Conservation (phyloP, 495 filamentous ascomycete genomes). For the Hamigera avellanea region DNA sequence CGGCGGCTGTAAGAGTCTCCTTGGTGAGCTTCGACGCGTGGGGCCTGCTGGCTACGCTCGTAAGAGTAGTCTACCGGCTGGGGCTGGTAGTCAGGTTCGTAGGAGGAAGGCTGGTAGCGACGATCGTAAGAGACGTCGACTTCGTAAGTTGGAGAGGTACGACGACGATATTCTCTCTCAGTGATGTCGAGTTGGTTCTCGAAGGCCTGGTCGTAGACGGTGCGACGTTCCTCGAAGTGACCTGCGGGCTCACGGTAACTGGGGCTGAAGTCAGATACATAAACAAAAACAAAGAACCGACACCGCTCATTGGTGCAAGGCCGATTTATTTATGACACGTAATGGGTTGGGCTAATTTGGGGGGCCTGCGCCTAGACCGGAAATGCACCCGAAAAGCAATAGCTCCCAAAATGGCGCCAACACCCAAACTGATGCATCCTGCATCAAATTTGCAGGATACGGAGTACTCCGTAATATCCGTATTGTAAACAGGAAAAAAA, state of each 20-base stretch:
- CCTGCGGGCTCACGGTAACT: conserved; percentile 43
- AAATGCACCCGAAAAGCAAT: background rate
- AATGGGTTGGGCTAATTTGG: background rate
- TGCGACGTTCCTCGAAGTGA: conserved; percentile 41
- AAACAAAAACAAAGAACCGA: conserved; percentile 8
- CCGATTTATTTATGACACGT: background rate
- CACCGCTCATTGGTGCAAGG: background rate
- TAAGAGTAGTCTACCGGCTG: conserved; percentile 16
- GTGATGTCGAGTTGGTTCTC: conserved; percentile 63
- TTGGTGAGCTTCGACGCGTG: conserved; percentile 3
- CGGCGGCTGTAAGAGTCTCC: conserved; percentile 18
- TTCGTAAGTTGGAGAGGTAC: conserved; percentile 58
- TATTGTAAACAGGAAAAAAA: background rate
- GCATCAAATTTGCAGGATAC: too few species aligned
- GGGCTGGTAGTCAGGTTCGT: conserved; percentile 16
- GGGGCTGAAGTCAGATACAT: conserved; percentile 13
- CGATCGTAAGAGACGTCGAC: conserved; percentile 47
- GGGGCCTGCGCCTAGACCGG: background rate
- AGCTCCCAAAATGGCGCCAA: background rate
- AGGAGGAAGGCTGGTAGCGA: conserved; percentile 26
- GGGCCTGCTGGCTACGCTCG: conserved; percentile 13
- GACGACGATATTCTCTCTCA: conserved; percentile 77
- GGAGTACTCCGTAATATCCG: too few species aligned
- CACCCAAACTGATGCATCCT: too few species aligned
- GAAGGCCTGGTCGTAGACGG: conserved; percentile 40